Evolutionary conservation across 495 filamentous ascomycete species (phyloP), one percentile per base, ranked within the genome.

Genomic region (Xylaria longipes): DNA sequence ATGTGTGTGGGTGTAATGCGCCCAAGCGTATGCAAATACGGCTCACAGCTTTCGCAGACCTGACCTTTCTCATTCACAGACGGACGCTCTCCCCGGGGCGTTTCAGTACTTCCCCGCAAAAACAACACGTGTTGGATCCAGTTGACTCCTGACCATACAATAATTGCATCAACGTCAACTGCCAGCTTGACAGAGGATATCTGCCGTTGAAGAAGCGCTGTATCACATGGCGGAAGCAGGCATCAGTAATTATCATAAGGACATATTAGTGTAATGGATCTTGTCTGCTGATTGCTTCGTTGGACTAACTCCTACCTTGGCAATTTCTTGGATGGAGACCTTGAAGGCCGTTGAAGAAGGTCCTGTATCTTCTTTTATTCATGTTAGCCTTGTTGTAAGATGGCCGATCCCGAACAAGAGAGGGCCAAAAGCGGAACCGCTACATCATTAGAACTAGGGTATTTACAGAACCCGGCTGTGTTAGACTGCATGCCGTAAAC

Each of bases 21-120:
- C 63, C 43, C 31, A 66, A 52, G 63, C 63, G 63, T 27, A 66
- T 66, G 63, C 29, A 45, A 39, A 6, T 52, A 45, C 63, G 63
- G 63, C 45, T 66, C 20, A 11, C 63, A 52, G 63, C 63, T 66
- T 52, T 22, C 41, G 43, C 39, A 65, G 62, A 48, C 20, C 25
- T 45, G n/a, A n/a, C n/a, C n/a, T 31, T 66, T 52, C 8, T 37
- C 29, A 20, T 64, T 37, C 25, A 22, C 33, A 60, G 57, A 60
- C 33, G 6, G 57, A 37, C 20, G 56, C 56, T 60, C 31, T 57
- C 57, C 57, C 33, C 17, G 20, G 62, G 17, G 62, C 27, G 39
- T 65, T 65, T 65, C 62, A 46, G 39, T 25, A 9, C 63, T 66
- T 37, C 63, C 63, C 63, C 45, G 31, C 45, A 50, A 35, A 52